phyloP scores from a whole-genome alignment of 2,329 filamentous ascomycete genomes.

The Pseudogymnoascus verrucosus region DNA sequence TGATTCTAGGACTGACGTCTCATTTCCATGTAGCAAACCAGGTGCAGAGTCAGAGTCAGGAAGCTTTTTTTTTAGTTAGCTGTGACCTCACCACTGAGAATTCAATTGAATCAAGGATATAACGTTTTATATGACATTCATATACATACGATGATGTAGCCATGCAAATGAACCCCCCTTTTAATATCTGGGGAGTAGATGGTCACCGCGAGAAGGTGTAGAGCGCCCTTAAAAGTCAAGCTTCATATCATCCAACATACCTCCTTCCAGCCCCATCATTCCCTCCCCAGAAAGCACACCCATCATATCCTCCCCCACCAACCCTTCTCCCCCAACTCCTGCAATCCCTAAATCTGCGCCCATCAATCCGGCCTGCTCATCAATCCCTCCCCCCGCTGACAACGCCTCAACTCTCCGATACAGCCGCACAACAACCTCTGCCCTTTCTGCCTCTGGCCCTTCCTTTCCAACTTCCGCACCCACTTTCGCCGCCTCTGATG shows the following conservation, averaged over 20 bases:
- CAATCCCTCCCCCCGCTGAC: slow-evolving; percentile 8
- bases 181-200: neutral
- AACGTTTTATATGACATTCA: neutral
- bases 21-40: neutral
- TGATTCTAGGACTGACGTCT: neutral
- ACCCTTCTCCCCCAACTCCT: neutral
- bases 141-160: neutral
- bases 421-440: slow-evolving; percentile 24
- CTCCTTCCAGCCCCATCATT: slow-evolving; percentile 11
- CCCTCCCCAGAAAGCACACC: slow-evolving; percentile 6
- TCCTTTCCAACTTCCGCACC: neutral
- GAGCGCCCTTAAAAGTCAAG: slow-evolving; percentile 8
- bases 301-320: slow-evolving; percentile 11
- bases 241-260: slow-evolving; percentile 13
- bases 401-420: slow-evolving; percentile 27
- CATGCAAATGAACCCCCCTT: neutral
- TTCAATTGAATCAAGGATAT: neutral
- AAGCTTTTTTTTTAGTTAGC: neutral
- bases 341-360: neutral
- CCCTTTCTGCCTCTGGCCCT: slow-evolving; percentile 8
- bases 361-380: slow-evolving; percentile 12
- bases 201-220: neutral
- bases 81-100: neutral
- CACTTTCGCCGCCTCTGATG: neutral
- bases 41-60: neutral